Evolutionary conservation across 176 grass and related monocot genomes (phyloP), one percentile per base, ranked within the genome.

Genomic region (Aegilops longissima): DNA sequence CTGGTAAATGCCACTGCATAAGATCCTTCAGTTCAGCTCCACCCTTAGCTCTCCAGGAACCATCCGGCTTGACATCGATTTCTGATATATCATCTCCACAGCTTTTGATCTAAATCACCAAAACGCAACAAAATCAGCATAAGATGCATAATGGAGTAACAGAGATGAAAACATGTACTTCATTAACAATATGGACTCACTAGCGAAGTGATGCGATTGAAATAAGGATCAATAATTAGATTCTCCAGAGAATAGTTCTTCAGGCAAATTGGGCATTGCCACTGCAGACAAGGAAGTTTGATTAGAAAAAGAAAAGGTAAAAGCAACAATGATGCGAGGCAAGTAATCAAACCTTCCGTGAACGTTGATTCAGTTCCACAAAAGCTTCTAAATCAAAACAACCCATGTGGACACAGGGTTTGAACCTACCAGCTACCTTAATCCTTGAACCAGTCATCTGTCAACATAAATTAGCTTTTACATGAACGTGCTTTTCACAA

Each of bases 371-470:
- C 24, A 98, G 88, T 80, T 95, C 88, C 66, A 98, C 88, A 83
- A 98, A 98, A 87, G 96, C 89, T 92, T 95, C 96, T 77, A 98
- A 89, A 89, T 98, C 93, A 87, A 98, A 98, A 87, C 95, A 95
- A 70, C 93, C 88, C 91, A 98, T 92, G 80, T 98, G 96, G 79
- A 88, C 81, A 86, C 93, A 98, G 40, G 89, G 86, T 78, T 98
- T 98, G 84, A 98, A 98, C 78, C 96, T 93, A 61, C 93, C 96
- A 58, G 96, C 96, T 80, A 91, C 84, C 86, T 82, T 93, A 40
- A 98, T 98, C 70, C 93, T 90, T 77, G 87, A 94, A 65, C 88
- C 93, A 85, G 91, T 94, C 91, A 95, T 93, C 96, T 98, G 84
- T 70, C 61, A 83, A 74, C 14, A 90, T 59, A 85, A 78, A 85